Evolutionary conservation across 371 early-diverging fungal species (phyloP).

Genomic region (Funneliformis caledonium): DNA sequence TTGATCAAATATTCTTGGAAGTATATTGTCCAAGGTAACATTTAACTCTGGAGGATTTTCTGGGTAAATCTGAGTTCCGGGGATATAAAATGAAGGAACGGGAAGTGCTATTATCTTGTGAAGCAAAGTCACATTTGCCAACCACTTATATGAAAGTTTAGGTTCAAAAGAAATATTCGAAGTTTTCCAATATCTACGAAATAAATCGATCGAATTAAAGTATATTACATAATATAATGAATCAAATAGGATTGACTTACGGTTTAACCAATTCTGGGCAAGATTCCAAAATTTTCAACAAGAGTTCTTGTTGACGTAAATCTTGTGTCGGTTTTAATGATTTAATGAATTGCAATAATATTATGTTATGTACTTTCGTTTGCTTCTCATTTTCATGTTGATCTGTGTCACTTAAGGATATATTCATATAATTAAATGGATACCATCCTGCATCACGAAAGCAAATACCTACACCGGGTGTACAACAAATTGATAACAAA

Average conservation of each 20-base stretch:
- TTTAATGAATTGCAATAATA: slow-evolving; percentile 63
- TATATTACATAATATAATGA: background rate
- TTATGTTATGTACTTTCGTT: slow-evolving; percentile 58
- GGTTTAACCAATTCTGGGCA: slow-evolving; percentile 81
- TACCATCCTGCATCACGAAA: slow-evolving; percentile 80
- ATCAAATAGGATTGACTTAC: slow-evolving; percentile 50
- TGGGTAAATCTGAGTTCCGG: slow-evolving; percentile 54
- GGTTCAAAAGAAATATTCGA: slow-evolving; percentile 74
- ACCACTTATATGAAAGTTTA: slow-evolving; percentile 73
- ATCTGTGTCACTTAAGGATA: slow-evolving; percentile 33
- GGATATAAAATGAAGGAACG: slow-evolving; percentile 64
- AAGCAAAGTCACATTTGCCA: slow-evolving; percentile 75
- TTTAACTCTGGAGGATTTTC: slow-evolving; percentile 60
- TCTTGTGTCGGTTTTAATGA: slow-evolving; percentile 72
- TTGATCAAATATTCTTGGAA: slow-evolving; percentile 68
- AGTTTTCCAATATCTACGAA: slow-evolving; percentile 65
- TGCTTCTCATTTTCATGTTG: slow-evolving; percentile 40
- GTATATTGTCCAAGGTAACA: slow-evolving; percentile 69
- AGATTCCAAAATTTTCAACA: slow-evolving; percentile 64
- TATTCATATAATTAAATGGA: slow-evolving; percentile 51
- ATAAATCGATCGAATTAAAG: background rate
- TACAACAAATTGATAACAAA: slow-evolving; percentile 72
- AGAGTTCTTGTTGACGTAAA: slow-evolving; percentile 66
- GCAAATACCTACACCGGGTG: slow-evolving; percentile 78
- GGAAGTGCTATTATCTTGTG: slow-evolving; percentile 73